Evolutionary conservation across 116 monocot species (phyloP).

Genomic region (Papilionanthe hybrid): DNA sequence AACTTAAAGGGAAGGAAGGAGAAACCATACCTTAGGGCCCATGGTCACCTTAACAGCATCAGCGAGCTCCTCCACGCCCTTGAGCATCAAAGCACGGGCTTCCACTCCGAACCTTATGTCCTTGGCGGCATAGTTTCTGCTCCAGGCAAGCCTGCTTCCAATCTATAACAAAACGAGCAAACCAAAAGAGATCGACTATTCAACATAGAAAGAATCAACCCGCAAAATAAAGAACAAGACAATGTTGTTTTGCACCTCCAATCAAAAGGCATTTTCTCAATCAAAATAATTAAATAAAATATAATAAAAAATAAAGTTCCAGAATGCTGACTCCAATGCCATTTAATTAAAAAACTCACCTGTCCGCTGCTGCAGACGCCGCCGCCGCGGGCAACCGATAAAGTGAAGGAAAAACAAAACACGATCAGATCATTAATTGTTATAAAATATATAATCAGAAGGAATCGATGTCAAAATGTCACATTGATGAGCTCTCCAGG

Average conservation of each 20-base stretch:
- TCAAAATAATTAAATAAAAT: background rate
- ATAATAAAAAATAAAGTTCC: background rate
- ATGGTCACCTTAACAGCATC: constrained; percentile 78
- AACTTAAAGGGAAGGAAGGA: background rate
- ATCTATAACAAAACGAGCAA: constrained; percentile 30
- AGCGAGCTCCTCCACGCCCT: constrained; percentile 71
- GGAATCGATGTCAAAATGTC: background rate
- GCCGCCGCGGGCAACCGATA: constrained; percentile 21
- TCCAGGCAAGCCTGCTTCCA: constrained; percentile 62
- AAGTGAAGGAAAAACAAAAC: constrained; percentile 3
- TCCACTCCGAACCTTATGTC: constrained; percentile 73
- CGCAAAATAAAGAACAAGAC: background rate
- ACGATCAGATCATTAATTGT: background rate
- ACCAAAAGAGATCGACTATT: background rate
- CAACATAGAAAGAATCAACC: background rate
- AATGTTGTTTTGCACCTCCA: background rate
- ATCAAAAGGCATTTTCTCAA: background rate
- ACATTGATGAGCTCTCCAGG: background rate
- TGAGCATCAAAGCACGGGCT: constrained; percentile 72
- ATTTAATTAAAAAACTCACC: constrained; percentile 21
- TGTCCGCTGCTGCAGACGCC: constrained; percentile 33
- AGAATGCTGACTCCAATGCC: background rate
- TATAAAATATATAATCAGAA: constrained; percentile 1
- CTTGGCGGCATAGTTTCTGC: constrained; percentile 77
- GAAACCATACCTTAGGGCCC: constrained; percentile 60